Percentiles rank a stretch among this genome's conserved stretches.
Evolutionary conservation across 768 basidiomycete genomes (phyloP).

Genomic region (Russula sp.): DNA sequence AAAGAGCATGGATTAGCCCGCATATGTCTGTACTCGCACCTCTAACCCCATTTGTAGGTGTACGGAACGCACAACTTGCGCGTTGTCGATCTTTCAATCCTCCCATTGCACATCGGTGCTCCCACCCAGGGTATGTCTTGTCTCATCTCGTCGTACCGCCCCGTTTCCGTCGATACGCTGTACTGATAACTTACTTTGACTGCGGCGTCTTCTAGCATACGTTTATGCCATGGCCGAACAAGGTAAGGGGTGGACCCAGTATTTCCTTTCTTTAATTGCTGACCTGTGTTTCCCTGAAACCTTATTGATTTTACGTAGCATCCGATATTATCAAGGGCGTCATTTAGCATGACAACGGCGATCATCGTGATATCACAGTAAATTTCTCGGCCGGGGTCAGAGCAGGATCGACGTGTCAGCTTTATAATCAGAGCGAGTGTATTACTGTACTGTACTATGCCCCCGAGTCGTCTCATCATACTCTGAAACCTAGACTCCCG

Average conservation of each 20-base stretch:
- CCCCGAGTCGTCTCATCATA: too few species aligned
- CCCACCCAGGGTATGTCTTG: conserved; percentile 44
- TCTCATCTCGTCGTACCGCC: neutral
- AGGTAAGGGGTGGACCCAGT: conserved; percentile 36
- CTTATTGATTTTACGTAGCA: conserved; percentile 22
- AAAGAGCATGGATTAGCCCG: neutral
- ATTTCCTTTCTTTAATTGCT: neutral
- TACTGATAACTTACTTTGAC: conserved; percentile 7
- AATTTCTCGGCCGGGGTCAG: too few species aligned
- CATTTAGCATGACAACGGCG: neutral
- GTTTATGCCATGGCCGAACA: conserved; percentile 46
- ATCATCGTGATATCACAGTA: too few species aligned
- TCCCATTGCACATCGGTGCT: conserved; percentile 50
- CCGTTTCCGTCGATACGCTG: neutral
- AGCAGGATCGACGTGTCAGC: too few species aligned
- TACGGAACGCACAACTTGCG: conserved; percentile 59
- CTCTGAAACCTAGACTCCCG: too few species aligned
- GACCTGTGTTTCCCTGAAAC: neutral
- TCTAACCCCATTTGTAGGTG: conserved; percentile 37
- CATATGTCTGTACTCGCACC: rapidly evolving
- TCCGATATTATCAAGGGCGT: conserved; percentile 36
- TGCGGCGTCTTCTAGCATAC: conserved; percentile 35
- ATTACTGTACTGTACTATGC: too few species aligned
- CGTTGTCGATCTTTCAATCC: conserved; percentile 52
- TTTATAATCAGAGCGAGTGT: too few species aligned